These are phyloP conservation scores for Scutellaria baicalensis DNA, from an alignment of 257 asterid genomes.

Conservation along the genomic window DNA sequence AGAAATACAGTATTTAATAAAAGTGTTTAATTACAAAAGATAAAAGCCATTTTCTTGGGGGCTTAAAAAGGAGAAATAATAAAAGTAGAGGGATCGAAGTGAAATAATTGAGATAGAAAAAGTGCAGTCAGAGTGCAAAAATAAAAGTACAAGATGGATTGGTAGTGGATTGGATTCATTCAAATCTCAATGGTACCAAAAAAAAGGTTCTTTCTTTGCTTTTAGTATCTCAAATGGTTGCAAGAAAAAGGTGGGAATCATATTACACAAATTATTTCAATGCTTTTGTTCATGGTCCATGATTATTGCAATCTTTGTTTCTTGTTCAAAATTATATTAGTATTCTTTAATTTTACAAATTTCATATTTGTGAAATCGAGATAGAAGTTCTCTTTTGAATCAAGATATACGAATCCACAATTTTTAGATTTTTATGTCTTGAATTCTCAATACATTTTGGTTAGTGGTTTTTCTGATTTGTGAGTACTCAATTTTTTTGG, in stretches of 20 bases:
- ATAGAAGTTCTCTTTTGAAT: too few relatives aligned
- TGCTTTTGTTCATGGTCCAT: slow-evolving; percentile 16
- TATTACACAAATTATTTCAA: slow-evolving; percentile 15
- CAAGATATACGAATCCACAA: too few relatives aligned
- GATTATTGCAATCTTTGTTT: not conserved
- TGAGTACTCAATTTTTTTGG: too few relatives aligned
- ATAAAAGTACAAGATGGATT: not conserved
- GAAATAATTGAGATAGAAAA: slow-evolving; percentile 36
- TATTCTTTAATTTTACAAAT: too few relatives aligned
- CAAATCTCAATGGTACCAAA: slow-evolving; percentile 1
- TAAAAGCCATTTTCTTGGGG: not conserved
- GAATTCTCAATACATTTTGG: too few relatives aligned
- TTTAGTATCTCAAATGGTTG: slow-evolving; percentile 32
- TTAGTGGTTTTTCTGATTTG: too few relatives aligned
- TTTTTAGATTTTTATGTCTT: too few relatives aligned
- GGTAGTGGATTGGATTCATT: slow-evolving; percentile 7
- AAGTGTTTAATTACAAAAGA: too few relatives aligned
- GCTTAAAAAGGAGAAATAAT: not conserved
- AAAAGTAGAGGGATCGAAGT: too few relatives aligned
- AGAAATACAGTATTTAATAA: too few relatives aligned
- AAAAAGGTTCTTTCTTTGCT: slow-evolving; percentile 12
- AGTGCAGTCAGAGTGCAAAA: slow-evolving; percentile 21
- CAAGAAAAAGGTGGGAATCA: slow-evolving; percentile 14
- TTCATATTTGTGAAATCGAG: too few relatives aligned
- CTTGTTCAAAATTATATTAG: too few relatives aligned